Evolutionary conservation across 129 eudicot species (phyloP), one percentile per base, ranked within the genome.

Genomic region (Centaurea solstitialis): DNA sequence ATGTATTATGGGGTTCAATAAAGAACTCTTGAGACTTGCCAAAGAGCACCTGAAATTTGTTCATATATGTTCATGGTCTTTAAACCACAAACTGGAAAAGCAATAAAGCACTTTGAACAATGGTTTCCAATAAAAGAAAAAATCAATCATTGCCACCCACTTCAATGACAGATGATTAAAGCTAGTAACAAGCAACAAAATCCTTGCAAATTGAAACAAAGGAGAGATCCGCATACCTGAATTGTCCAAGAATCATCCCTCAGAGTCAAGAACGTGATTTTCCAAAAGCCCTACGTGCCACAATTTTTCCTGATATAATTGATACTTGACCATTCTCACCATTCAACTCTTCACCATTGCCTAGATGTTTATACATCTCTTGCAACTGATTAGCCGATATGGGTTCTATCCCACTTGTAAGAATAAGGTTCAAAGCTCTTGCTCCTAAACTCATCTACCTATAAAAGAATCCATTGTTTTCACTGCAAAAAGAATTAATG

Each of bases 251-350:
- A 92, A 76, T 92, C 98, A 87, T 95, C 99, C 80, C 94, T 91
- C 78, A 95, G 81, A 70, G 99, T 89, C 37, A 95, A 77, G 86
- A 95, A 92, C 0, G 99, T 98, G 13, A 95, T 97, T 92, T 95
- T 24, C 99, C 99, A 79, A 95, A 95, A 61, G 98, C 97, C 78
- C 97, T 86, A n/a, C 98, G 98, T 45, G 97, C 94, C 78, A 95
- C 92, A 76, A 95, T 91, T 82, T 98, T 85, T 59, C 99, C 99
- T 11, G 97, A 87, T 41, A 95, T n/a, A n/a, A n/a, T 87, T 2
- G 99, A 90, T 24, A 95, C 99, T 68, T 22, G 78, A 82, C 88
- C 97, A 76, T 43, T 79, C 59, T 89, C 90, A 45, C 78, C 65
- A 39, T 81, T 91, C 0, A 91, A 80, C 77, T 95, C 99, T 82